These are phyloP conservation scores for Penicillium sp. DNA, from an alignment of 2,329 filamentous ascomycete species.

Conservation along the genomic window DNA sequence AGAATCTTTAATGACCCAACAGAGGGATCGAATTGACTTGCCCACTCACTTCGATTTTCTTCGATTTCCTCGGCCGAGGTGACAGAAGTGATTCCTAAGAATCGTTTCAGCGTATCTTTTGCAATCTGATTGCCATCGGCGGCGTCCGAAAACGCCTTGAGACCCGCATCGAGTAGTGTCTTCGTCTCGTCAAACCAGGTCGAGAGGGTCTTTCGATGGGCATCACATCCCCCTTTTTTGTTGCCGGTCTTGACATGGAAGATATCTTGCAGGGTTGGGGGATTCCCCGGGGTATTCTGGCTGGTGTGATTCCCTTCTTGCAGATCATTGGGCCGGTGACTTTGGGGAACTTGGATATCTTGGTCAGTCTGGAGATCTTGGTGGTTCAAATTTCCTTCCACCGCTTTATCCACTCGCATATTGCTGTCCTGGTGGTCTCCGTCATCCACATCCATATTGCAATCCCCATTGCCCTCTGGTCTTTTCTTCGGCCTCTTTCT, in stretches of 20 bases:
- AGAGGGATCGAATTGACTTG: neutral
- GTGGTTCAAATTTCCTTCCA: too few relatives aligned
- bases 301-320: too few relatives aligned
- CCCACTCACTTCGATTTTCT: neutral
- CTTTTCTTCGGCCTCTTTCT: too few relatives aligned
- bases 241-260: neutral
- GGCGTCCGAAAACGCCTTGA: neutral
- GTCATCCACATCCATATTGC: too few relatives aligned
- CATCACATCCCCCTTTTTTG: neutral
- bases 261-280: neutral
- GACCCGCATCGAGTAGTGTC: neutral
- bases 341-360: too few relatives aligned
- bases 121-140: neutral
- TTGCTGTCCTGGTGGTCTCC: too few relatives aligned
- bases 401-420: too few relatives aligned
- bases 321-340: too few relatives aligned
- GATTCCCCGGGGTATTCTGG: too few relatives aligned
- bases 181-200: neutral
- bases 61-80: neutral
- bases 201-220: neutral
- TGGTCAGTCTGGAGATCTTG: too few relatives aligned
- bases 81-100: neutral
- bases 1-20: neutral
- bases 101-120: neutral
- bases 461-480: too few relatives aligned